Conservation (phyloP, 164 flowering plant species). For the Chloranthus sessilifolius region DNA sequence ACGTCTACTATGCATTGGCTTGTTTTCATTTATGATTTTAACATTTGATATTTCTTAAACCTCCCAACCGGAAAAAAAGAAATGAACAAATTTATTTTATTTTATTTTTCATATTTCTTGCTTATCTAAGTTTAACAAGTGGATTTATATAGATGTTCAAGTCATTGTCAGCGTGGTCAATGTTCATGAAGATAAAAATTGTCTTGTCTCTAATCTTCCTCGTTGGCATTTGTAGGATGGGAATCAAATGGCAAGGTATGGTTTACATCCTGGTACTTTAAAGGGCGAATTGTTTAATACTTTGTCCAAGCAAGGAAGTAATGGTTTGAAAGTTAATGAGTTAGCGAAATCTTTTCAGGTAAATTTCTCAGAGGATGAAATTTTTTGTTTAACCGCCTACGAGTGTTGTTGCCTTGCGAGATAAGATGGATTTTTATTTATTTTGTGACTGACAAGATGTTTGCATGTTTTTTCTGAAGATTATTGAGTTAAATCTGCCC, state of each 20-base stretch:
- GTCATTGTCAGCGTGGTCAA: too few species aligned
- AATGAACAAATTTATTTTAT: too few species aligned
- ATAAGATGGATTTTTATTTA: not conserved
- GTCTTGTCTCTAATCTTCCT: slow-evolving; percentile 2
- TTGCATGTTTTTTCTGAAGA: slow-evolving; percentile 40
- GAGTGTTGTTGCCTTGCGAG: too few species aligned
- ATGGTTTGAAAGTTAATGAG: slow-evolving; percentile 67
- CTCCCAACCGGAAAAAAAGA: too few species aligned
- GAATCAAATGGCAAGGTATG: slow-evolving; percentile 49
- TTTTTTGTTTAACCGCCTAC: not conserved
- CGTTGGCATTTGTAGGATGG: slow-evolving; percentile 43
- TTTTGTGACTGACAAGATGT: not conserved
- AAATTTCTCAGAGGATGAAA: slow-evolving; percentile 9
- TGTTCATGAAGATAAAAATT: not conserved
- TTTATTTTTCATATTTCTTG: too few species aligned
- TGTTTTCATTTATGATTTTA: too few species aligned
- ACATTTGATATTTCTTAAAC: too few species aligned
- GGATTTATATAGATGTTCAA: too few species aligned
- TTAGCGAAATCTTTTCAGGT: slow-evolving; percentile 62
- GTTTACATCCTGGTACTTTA: slow-evolving; percentile 67
- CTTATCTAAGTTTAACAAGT: too few species aligned
- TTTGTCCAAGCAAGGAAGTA: slow-evolving; percentile 61
- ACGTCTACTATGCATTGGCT: too few species aligned
- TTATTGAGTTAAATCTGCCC: slow-evolving; percentile 59
- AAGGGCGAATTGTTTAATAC: slow-evolving; percentile 74